These are phyloP conservation scores for Trichocladium uniseriatum DNA, from an alignment of 495 filamentous ascomycete genomes.

Conservation along the genomic window DNA sequence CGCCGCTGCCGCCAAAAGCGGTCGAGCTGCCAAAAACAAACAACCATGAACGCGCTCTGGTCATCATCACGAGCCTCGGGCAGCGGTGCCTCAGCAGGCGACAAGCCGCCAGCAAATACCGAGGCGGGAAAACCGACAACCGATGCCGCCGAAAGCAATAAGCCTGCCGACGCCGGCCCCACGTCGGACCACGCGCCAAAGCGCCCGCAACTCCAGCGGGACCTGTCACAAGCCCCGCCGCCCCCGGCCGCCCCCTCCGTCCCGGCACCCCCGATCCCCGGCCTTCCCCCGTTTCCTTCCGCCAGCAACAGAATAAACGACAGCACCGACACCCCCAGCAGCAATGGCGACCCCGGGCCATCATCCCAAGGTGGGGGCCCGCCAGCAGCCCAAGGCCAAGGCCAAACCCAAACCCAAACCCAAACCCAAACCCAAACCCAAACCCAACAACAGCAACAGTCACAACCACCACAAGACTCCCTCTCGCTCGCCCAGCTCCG, in stretches of 20 bases:
- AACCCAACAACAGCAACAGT: slow-evolving; percentile 1
- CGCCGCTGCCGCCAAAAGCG: slow-evolving; percentile 4
- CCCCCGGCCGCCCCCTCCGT: slow-evolving; percentile 6
- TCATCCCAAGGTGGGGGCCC: neutral
- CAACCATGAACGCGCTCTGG: slow-evolving; percentile 39
- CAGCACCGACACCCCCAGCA: neutral
- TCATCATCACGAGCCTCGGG: slow-evolving; percentile 26
- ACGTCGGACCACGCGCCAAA: slow-evolving; percentile 1
- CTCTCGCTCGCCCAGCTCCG: slow-evolving; percentile 74
- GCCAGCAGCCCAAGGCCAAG: neutral
- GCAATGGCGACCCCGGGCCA: neutral
- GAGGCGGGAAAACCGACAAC: neutral
- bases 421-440: neutral
- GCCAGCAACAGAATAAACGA: neutral
- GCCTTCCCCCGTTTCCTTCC: neutral
- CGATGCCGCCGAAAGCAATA: neutral
- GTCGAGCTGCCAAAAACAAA: slow-evolving; percentile 2
- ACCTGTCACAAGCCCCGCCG: slow-evolving; percentile 3
- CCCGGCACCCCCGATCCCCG: slow-evolving; percentile 6
- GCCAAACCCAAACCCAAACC: neutral
- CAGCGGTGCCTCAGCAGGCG: slow-evolving; percentile 17
- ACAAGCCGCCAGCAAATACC: slow-evolving; percentile 1
- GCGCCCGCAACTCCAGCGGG: slow-evolving; percentile 11
- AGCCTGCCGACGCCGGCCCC: neutral
- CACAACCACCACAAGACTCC: slow-evolving; percentile 51